phyloP scores from a whole-genome alignment of 345 rosid species.

The Arabis alpina region DNA sequence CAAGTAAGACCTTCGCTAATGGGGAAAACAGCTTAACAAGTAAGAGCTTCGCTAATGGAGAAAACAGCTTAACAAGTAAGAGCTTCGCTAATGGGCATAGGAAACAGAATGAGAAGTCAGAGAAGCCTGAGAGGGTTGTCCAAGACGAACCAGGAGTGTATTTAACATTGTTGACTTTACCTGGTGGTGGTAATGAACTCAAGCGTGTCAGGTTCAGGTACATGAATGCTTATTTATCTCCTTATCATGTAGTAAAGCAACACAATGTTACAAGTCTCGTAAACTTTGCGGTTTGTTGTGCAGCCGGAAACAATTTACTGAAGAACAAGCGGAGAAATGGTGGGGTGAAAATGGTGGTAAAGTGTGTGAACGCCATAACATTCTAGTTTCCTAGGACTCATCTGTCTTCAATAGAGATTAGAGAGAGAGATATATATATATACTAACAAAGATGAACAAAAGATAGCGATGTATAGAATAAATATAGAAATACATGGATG shows the following conservation, averaged over 20 bases:
- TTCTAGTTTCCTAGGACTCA: conserved; percentile 34
- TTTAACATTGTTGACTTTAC: conserved; percentile 62
- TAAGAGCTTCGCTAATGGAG: conserved; percentile 47
- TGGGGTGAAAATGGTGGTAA: conserved; percentile 77
- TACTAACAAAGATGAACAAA: too few species aligned
- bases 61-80: conserved; percentile 41
- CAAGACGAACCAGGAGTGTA: conserved; percentile 88
- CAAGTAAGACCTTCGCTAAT: conserved; percentile 43
- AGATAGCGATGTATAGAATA: too few species aligned
- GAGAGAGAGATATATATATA: too few species aligned
- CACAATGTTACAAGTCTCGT: not conserved
- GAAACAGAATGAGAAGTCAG: conserved; percentile 55
- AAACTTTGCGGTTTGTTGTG: conserved; percentile 8
- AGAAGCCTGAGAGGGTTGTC: conserved; percentile 59
- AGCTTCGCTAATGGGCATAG: conserved; percentile 51
- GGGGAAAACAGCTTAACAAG: conserved; percentile 26
- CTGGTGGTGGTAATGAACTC: conserved; percentile 73
- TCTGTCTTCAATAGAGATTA: conserved; percentile 3
- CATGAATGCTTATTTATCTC: conserved; percentile 5
- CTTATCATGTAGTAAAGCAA: not conserved
- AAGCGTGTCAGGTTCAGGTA: conserved; percentile 92
- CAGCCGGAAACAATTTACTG: conserved; percentile 77
- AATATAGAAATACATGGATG: too few species aligned
- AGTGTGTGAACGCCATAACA: conserved; percentile 65
- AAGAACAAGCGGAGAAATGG: conserved; percentile 89